Evolutionary conservation across 2,329 filamentous ascomycete genomes (phyloP).

Genomic region (Colletotrichum falcatum): DNA sequence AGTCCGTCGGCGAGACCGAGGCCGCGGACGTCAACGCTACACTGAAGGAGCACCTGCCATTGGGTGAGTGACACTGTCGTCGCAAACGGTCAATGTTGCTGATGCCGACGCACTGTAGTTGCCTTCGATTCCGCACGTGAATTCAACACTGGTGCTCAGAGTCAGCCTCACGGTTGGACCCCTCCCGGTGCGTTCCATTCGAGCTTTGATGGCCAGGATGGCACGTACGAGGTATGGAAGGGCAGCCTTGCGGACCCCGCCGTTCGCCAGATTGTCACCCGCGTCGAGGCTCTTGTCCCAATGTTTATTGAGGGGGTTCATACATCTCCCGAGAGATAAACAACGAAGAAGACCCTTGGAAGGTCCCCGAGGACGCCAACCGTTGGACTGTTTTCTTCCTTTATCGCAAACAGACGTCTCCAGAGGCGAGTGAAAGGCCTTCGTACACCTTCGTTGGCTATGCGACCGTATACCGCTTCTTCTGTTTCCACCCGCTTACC

Average conservation of each 20-base stretch:
- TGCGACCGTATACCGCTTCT: constrained; percentile 90
- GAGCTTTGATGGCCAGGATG: constrained; percentile 70
- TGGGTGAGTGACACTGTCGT: constrained; percentile 60
- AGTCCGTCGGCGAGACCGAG: constrained; percentile 73
- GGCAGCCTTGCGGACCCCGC: constrained; percentile 77
- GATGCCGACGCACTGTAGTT: constrained; percentile 56
- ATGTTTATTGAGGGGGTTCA: constrained; percentile 96
- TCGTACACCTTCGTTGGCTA: constrained; percentile 90
- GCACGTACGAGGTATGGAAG: constrained; percentile 86
- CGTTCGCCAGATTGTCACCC: constrained; percentile 78
- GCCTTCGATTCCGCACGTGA: constrained; percentile 73
- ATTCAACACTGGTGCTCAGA: constrained; percentile 65
- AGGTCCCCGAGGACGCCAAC: constrained; percentile 67
- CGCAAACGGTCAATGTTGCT: background rate
- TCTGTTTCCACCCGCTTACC: constrained; percentile 67
- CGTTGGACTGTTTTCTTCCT: constrained; percentile 95
- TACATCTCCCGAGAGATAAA: constrained; percentile 67
- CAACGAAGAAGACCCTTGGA: constrained; percentile 50
- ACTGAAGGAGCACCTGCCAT: constrained; percentile 75
- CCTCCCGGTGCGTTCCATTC: constrained; percentile 82
- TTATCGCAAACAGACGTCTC: constrained; percentile 71
- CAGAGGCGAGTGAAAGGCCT: constrained; percentile 57
- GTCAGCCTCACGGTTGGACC: constrained; percentile 61
- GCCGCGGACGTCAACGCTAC: constrained; percentile 76
- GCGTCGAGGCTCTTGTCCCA: constrained; percentile 85